These are phyloP conservation scores for Alternaria panax DNA, from an alignment of 2,329 filamentous ascomycete species.

Conservation along the genomic window DNA sequence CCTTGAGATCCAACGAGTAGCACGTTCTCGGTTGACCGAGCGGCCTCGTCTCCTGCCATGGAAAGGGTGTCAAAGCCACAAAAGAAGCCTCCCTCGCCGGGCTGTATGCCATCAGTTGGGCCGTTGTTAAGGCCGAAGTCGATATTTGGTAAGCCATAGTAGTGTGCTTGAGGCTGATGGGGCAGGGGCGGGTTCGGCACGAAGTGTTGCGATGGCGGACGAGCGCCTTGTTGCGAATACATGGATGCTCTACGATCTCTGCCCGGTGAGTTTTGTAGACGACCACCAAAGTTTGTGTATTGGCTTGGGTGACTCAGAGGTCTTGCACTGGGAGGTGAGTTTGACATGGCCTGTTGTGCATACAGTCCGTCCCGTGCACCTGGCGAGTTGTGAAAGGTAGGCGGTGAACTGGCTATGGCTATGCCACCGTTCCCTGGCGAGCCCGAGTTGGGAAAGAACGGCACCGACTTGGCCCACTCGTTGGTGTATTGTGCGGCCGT, in stretches of 20 bases:
- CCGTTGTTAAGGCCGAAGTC: constrained; percentile 64
- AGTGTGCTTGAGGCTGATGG: constrained; percentile 78
- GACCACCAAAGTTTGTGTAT: constrained; percentile 53
- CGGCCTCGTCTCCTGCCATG: constrained; percentile 55
- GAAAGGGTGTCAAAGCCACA: constrained; percentile 80
- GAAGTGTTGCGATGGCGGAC: constrained; percentile 55
- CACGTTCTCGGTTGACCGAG: constrained; percentile 64
- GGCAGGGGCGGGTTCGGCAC: constrained; percentile 69
- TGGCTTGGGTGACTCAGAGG: constrained; percentile 58
- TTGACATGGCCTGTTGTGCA: constrained; percentile 51
- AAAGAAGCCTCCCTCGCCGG: constrained; percentile 75
- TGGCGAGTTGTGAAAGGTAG: constrained; percentile 47
- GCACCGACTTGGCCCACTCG: constrained; percentile 58
- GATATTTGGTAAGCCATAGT: constrained; percentile 76
- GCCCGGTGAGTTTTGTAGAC: constrained; percentile 42
- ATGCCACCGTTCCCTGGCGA: constrained; percentile 51
- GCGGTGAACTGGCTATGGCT: constrained; percentile 56
- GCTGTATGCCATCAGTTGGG: constrained; percentile 60
- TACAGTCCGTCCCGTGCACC: constrained; percentile 41
- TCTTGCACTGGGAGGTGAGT: constrained; percentile 46
- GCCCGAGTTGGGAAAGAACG: constrained; percentile 52
- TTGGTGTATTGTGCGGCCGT: constrained; percentile 50
- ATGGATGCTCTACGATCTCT: constrained; percentile 59
- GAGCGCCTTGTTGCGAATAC: constrained; percentile 57
- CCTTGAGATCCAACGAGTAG: constrained; percentile 82